A percentile compares a stretch with the other conserved stretches of the same genome.
These are phyloP conservation scores for Phytophthora pluvialis DNA, from an alignment of 352 stramenopile genomes.

Conservation along the genomic window DNA sequence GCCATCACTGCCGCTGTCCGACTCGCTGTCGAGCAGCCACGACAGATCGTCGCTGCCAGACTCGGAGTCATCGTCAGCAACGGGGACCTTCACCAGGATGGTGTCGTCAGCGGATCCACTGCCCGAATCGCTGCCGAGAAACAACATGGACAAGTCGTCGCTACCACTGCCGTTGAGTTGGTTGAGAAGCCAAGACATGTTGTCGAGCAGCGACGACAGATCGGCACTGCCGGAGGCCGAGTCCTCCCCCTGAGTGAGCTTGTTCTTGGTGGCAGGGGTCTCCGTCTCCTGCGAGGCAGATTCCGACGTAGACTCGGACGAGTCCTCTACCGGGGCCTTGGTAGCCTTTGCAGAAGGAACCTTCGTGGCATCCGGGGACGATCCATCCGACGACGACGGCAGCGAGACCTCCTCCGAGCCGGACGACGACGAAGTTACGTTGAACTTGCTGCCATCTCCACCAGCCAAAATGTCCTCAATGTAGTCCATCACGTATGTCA, in stretches of 20 bases:
- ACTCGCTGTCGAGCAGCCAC: constrained; percentile 12
- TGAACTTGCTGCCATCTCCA: constrained; percentile 35
- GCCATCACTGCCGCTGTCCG: constrained; percentile 8
- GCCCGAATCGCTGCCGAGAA: background rate
- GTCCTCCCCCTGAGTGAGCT: constrained; percentile 3
- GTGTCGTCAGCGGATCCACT: background rate
- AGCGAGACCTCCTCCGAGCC: constrained; percentile 3
- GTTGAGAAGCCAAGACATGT: background rate
- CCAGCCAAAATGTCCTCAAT: constrained; percentile 63
- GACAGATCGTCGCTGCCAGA: constrained; percentile 1
- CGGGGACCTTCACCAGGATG: background rate
- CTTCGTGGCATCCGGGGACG: background rate
- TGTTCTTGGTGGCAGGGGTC: constrained; percentile 5
- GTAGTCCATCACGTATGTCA: constrained; percentile 63
- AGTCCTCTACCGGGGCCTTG: constrained; percentile 5
- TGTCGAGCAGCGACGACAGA: constrained; percentile 11
- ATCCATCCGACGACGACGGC: background rate
- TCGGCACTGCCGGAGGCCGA: background rate
- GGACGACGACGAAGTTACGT: constrained; percentile 10
- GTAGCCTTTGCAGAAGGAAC: background rate
- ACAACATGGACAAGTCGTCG: no score
- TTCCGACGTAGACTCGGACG: constrained; percentile 4
- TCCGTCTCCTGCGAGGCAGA: constrained; percentile 6
- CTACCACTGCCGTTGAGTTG: constrained; percentile 4
- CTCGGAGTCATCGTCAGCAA: constrained; percentile 6